phyloP scores from a whole-genome alignment of 768 basidiomycete species.

The Chalciporus chontae region DNA sequence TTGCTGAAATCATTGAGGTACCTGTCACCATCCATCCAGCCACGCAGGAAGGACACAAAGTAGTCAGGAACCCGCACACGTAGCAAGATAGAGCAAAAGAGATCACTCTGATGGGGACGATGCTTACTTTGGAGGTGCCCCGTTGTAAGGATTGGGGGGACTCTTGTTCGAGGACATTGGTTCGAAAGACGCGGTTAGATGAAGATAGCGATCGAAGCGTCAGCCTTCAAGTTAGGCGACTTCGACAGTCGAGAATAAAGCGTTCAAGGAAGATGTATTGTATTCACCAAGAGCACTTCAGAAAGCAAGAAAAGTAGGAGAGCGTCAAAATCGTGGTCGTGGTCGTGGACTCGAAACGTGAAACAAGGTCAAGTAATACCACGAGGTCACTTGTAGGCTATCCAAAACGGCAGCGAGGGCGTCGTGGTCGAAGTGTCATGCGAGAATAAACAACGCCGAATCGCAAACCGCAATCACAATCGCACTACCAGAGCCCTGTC shows the following conservation, averaged over 20 bases:
- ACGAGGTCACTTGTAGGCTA: constrained; percentile 14
- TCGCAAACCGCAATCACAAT: background rate
- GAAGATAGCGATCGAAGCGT: background rate
- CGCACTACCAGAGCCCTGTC: background rate
- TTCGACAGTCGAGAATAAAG: background rate
- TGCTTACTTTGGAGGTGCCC: constrained; percentile 34
- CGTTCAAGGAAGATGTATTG: background rate
- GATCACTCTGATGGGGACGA: background rate
- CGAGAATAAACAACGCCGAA: background rate
- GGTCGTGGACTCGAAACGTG: background rate
- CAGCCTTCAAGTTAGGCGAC: background rate
- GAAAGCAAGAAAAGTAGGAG: background rate
- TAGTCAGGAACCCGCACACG: background rate
- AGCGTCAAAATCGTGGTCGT: background rate
- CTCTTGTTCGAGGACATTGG: constrained; percentile 35
- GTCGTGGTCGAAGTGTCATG: background rate
- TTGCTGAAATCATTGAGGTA: constrained; percentile 63
- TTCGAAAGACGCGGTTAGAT: constrained; percentile 3
- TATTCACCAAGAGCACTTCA: background rate
- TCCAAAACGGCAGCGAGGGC: background rate
- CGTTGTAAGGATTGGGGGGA: constrained; percentile 29
- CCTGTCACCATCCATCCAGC: constrained; percentile 22
- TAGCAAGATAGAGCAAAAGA: background rate
- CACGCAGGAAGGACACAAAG: background rate
- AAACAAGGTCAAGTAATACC: constrained; percentile 18